These are phyloP conservation scores for Mycena amicta DNA, from an alignment of 768 basidiomycete genomes.

Conservation along the genomic window DNA sequence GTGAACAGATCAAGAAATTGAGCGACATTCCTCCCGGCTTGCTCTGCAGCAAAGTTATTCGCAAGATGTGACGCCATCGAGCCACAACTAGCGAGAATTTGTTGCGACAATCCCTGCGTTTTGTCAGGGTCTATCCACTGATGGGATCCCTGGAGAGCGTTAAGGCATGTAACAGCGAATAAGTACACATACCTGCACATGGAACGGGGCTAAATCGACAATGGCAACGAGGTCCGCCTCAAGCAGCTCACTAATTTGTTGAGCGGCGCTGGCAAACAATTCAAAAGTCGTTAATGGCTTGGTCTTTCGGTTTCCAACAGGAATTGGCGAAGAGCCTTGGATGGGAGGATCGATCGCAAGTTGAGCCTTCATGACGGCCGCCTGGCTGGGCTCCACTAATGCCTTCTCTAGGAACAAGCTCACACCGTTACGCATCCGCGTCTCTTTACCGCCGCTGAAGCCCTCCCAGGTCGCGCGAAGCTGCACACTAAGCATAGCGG, in stretches of 20 bases:
- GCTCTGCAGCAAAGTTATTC: not conserved
- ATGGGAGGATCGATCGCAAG: not conserved
- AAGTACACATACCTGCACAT: too few relatives aligned
- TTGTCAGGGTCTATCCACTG: not conserved
- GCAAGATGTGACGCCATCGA: not conserved
- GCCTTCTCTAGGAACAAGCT: slow-evolving; percentile 11
- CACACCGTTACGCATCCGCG: slow-evolving; percentile 8
- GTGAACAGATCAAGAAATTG: slow-evolving; percentile 10
- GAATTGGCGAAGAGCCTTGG: slow-evolving; percentile 4
- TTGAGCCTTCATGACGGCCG: slow-evolving; percentile 1
- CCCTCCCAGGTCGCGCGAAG: slow-evolving; percentile 18
- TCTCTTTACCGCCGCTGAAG: slow-evolving; percentile 6
- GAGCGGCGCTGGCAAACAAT: slow-evolving; percentile 9
- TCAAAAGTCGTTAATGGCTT: not conserved
- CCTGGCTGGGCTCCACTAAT: slow-evolving; percentile 9
- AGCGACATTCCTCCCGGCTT: not conserved
- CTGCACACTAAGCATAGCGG: slow-evolving; percentile 12
- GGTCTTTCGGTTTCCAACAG: not conserved
- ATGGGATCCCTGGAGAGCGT: not conserved
- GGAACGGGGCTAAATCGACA: slow-evolving; percentile 1
- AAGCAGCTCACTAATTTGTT: slow-evolving; percentile 9
- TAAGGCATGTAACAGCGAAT: too few relatives aligned
- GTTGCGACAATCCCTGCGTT: not conserved
- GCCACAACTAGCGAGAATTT: not conserved
- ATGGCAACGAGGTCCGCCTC: slow-evolving; percentile 16